These are phyloP conservation scores for Boletus insuetus DNA, from an alignment of 768 basidiomycete genomes.

Conservation along the genomic window DNA sequence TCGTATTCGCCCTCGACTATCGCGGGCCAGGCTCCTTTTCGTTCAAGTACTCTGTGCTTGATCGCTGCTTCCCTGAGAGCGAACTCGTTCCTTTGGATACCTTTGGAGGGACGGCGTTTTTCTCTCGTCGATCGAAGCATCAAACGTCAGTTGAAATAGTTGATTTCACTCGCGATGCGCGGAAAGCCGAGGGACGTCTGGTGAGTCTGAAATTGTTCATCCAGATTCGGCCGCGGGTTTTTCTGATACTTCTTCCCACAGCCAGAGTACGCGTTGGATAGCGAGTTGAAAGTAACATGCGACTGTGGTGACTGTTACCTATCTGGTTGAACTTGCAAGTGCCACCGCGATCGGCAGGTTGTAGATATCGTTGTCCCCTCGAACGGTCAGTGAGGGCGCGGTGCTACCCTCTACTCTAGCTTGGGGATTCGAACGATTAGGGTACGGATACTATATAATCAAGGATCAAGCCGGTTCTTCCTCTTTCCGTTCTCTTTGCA, in stretches of 20 bases:
- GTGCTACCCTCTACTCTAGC: too few species aligned
- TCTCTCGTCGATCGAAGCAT: background rate
- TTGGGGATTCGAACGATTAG: too few species aligned
- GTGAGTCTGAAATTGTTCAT: background rate
- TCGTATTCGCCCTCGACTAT: slow-evolving; percentile 1
- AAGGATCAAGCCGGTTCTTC: too few species aligned
- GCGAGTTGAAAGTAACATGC: background rate
- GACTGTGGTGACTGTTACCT: background rate
- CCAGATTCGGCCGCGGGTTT: background rate
- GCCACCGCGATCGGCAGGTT: too few species aligned
- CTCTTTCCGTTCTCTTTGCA: too few species aligned
- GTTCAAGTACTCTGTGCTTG: background rate
- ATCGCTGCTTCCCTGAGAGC: background rate
- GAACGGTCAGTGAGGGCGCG: too few species aligned
- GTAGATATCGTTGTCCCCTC: too few species aligned
- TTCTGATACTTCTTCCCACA: background rate
- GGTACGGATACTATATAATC: too few species aligned
- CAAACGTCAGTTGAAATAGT: background rate
- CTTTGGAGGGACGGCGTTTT: slow-evolving; percentile 2
- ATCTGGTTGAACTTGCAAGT: background rate
- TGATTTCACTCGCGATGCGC: background rate
- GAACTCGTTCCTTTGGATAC: background rate
- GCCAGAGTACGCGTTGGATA: background rate
- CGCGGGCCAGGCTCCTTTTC: background rate
- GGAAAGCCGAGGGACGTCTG: background rate